Conservation (phyloP, 2,329 filamentous ascomycete species). For the Alternaria triticimaculans region DNA sequence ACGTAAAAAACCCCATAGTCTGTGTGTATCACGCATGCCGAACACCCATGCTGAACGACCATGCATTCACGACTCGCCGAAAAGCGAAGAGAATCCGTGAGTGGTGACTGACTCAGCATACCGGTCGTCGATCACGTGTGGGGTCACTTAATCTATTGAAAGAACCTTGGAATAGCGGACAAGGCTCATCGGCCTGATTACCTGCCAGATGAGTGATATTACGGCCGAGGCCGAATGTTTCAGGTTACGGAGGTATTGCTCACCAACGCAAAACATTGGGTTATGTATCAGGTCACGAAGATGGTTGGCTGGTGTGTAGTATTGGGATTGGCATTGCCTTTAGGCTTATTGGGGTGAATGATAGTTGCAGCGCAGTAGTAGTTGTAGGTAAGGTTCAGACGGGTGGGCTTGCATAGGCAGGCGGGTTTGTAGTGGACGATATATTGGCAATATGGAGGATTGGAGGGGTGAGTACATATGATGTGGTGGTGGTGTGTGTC, state of each 20-base stretch:
- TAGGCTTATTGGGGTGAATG: neutral
- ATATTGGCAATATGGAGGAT: conserved; percentile 14
- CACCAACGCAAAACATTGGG: neutral
- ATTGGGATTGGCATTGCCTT: neutral
- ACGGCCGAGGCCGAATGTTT: neutral
- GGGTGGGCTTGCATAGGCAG: neutral
- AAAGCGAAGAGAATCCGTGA: too few species aligned
- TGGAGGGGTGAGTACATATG: neutral
- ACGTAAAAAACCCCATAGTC: too few species aligned
- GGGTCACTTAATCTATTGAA: neutral
- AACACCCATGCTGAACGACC: neutral
- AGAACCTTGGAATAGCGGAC: neutral
- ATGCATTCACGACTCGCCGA: neutral
- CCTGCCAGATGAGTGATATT: neutral
- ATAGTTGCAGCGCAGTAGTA: neutral
- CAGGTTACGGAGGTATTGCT: neutral
- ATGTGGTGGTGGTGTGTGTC: neutral
- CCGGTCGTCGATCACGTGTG: neutral
- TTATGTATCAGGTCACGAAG: neutral
- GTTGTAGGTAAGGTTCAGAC: neutral
- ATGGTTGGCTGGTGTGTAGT: neutral
- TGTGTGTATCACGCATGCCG: neutral
- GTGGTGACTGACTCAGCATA: neutral
- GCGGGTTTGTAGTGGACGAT: neutral
- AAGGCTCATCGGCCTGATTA: neutral